phyloP scores from a whole-genome alignment of 2,329 filamentous ascomycete genomes.

The Ascochyta pisi region DNA sequence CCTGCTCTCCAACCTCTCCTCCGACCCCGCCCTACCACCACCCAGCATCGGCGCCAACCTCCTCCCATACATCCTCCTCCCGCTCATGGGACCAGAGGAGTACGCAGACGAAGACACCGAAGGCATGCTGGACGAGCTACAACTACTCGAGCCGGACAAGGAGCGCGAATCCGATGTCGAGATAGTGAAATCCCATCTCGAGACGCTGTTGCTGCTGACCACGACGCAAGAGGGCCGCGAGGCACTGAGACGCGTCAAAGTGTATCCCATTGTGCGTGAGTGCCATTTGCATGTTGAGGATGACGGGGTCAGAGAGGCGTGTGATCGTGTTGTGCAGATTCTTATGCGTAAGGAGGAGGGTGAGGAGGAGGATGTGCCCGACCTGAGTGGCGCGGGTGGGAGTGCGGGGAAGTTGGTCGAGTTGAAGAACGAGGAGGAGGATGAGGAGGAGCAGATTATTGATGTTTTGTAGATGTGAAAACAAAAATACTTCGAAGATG shows the following conservation, averaged over 20 bases:
- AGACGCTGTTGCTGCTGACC: slow-evolving; percentile 84
- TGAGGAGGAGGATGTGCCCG: slow-evolving; percentile 56
- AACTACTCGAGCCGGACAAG: slow-evolving; percentile 90
- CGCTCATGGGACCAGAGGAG: slow-evolving; percentile 86
- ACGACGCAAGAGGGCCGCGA: slow-evolving; percentile 79
- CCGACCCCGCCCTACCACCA: slow-evolving; percentile 40
- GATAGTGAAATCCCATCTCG: slow-evolving; percentile 86
- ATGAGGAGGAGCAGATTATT: slow-evolving; percentile 49
- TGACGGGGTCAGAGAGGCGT: slow-evolving; percentile 81
- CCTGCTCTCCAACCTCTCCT: slow-evolving; percentile 62
- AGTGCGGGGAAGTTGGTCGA: slow-evolving; percentile 37
- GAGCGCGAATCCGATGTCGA: slow-evolving; percentile 76
- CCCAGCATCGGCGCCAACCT: slow-evolving; percentile 76
- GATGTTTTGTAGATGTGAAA: slow-evolving; percentile 30
- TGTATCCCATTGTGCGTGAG: slow-evolving; percentile 90
- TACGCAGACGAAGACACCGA: slow-evolving; percentile 86
- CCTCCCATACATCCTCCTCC: slow-evolving; percentile 85
- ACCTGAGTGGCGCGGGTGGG: slow-evolving; percentile 21
- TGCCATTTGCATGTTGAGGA: slow-evolving; percentile 79
- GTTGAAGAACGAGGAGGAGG: slow-evolving; percentile 39
- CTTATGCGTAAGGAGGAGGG: slow-evolving; percentile 79
- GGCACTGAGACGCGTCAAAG: slow-evolving; percentile 74
- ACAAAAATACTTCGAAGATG: no score
- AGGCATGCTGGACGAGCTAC: slow-evolving; percentile 87
- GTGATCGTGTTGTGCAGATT: slow-evolving; percentile 88